These are phyloP conservation scores for Hortaea sp. DNA, from an alignment of 2,329 filamentous ascomycete species.

Conservation along the genomic window DNA sequence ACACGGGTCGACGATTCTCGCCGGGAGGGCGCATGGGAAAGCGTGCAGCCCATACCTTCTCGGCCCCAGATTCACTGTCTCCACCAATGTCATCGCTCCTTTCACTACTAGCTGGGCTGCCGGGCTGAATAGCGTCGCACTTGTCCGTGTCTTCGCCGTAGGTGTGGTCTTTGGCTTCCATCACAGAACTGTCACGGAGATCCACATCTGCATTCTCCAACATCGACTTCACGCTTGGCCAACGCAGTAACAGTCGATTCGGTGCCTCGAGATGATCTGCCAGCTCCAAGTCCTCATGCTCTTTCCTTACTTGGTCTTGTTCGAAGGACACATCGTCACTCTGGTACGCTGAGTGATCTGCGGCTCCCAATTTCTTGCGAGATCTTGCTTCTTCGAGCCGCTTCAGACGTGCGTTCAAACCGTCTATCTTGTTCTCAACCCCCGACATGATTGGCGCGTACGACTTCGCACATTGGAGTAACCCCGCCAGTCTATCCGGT, in stretches of 20 bases:
- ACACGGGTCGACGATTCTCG: slow-evolving; percentile 21
- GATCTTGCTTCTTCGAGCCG: slow-evolving; percentile 12
- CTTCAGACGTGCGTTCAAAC: slow-evolving; percentile 16
- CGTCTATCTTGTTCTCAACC: slow-evolving; percentile 16
- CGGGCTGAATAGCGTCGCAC: slow-evolving; percentile 21
- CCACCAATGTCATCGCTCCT: slow-evolving; percentile 27
- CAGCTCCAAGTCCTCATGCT: slow-evolving; percentile 48
- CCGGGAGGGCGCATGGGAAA: slow-evolving; percentile 24
- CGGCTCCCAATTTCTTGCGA: not conserved
- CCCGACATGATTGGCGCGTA: slow-evolving; percentile 21
- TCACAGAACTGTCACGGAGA: slow-evolving; percentile 25
- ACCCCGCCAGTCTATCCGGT: slow-evolving; percentile 39
- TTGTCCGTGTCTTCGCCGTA: slow-evolving; percentile 30
- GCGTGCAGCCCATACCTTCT: slow-evolving; percentile 42
- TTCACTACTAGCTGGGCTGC: slow-evolving; percentile 30
- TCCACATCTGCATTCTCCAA: slow-evolving; percentile 17
- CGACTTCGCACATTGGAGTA: slow-evolving; percentile 34
- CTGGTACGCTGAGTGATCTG: not conserved
- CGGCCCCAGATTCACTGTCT: slow-evolving; percentile 21
- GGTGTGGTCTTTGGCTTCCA: slow-evolving; percentile 27
- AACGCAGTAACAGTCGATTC: slow-evolving; percentile 63
- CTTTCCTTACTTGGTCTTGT: not conserved
- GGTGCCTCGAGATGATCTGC: slow-evolving; percentile 85
- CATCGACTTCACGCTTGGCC: slow-evolving; percentile 36
- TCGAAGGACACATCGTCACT: no score